Evolutionary conservation across 2,329 filamentous ascomycete species (phyloP).

Genomic region (Didymella sp.): DNA sequence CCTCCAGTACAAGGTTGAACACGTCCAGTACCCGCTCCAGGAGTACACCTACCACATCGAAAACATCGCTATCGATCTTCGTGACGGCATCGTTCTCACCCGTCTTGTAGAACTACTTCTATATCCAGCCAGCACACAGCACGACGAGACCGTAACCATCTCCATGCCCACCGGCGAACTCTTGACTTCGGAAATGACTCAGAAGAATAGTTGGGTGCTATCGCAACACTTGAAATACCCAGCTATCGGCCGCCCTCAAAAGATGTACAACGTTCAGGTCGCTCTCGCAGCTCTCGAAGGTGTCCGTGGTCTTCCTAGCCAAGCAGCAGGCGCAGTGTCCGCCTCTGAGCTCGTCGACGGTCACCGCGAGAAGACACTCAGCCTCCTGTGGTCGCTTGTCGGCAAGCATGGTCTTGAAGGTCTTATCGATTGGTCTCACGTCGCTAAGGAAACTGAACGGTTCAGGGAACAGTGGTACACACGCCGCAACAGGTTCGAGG

Average conservation of each 20-base stretch:
- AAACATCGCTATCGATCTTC: constrained; percentile 68
- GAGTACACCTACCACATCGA: constrained; percentile 65
- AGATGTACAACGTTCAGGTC: constrained; percentile 66
- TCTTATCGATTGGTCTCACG: constrained; percentile 63
- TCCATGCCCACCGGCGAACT: constrained; percentile 55
- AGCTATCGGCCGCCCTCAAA: constrained; percentile 61
- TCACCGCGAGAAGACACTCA: constrained; percentile 69
- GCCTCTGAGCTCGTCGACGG: constrained; percentile 69
- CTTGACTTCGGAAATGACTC: constrained; percentile 48
- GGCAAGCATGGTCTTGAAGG: constrained; percentile 62
- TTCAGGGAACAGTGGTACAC: constrained; percentile 48
- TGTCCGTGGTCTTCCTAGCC: constrained; percentile 51
- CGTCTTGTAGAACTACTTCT: constrained; percentile 66
- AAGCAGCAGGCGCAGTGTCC: constrained; percentile 54
- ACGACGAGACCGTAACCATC: constrained; percentile 54
- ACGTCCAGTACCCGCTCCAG: constrained; percentile 63
- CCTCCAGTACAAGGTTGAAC: constrained; percentile 62
- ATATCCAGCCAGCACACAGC: constrained; percentile 49
- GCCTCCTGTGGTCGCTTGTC: constrained; percentile 66
- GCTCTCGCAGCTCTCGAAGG: constrained; percentile 61
- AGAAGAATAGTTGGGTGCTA: constrained; percentile 55
- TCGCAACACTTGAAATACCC: constrained; percentile 67
- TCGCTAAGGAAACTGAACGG: constrained; percentile 60
- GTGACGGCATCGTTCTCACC: constrained; percentile 67
- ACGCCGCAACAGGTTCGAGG: constrained; percentile 37